Percentiles rank a stretch among this genome's conserved stretches.
Evolutionary conservation across 2,329 filamentous ascomycete species (phyloP).

Genomic region (Botrytis medusae): DNA sequence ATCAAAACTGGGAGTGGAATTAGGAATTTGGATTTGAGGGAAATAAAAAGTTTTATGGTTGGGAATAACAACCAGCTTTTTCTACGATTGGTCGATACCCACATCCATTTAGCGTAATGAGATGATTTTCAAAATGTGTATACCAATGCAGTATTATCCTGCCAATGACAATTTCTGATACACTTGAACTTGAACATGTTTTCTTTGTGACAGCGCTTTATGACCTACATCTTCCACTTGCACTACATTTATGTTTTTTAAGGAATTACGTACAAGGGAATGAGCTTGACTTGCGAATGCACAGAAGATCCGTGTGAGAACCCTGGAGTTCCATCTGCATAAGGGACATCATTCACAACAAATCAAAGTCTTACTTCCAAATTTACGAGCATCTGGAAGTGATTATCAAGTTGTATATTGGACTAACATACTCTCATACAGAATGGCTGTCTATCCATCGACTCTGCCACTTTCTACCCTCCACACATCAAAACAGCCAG

Average conservation of each 20-base stretch:
- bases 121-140: conserved; percentile 33
- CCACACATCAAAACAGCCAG: neutral
- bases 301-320: neutral
- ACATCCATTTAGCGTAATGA: conserved; percentile 40
- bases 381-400: neutral
- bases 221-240: neutral
- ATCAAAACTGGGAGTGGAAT: conserved; percentile 47
- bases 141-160: conserved; percentile 25
- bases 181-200: neutral
- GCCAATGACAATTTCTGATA: conserved; percentile 20
- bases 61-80: conserved; percentile 10
- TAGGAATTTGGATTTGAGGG: conserved; percentile 38
- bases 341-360: neutral
- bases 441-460: too few relatives aligned
- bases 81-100: conserved; percentile 32
- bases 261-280: neutral
- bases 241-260: too few relatives aligned
- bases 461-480: neutral
- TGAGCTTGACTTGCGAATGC: neutral
- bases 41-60: conserved; percentile 25
- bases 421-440: neutral
- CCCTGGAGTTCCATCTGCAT: neutral
- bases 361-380: neutral
- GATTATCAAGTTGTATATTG: neutral
- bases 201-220: neutral